phyloP scores from a whole-genome alignment of 768 basidiomycete genomes.

The Trichaptum fuscoviolaceum region DNA sequence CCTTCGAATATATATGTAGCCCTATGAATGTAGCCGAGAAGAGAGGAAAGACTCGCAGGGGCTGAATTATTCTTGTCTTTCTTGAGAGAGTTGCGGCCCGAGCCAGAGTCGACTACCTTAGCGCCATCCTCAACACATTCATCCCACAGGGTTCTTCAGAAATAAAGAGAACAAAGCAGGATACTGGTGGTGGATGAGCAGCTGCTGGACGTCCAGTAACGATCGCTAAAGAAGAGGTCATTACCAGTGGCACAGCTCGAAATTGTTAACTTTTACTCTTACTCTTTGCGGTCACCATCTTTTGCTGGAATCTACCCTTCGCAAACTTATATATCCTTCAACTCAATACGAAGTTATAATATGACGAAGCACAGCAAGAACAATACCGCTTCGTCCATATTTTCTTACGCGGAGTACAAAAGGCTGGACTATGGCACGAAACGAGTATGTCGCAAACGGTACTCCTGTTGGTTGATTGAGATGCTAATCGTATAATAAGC shows the following conservation, averaged over 20 bases:
- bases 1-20: background rate
- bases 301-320: background rate
- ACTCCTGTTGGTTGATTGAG: conserved; percentile 1
- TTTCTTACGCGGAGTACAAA: conserved; percentile 86
- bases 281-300: no score
- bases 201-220: no score
- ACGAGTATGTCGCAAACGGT: conserved; percentile 39
- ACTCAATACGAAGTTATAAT: background rate
- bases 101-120: background rate
- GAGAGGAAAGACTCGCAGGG: background rate
- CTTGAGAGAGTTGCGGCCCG: background rate
- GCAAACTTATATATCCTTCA: background rate
- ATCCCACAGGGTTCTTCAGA: no score
- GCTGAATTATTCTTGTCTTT: background rate
- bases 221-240: no score
- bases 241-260: no score
- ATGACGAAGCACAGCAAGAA: conserved; percentile 93
- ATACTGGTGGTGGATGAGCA: no score
- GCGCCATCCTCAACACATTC: background rate
- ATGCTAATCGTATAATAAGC: conserved; percentile 30
- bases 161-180: no score
- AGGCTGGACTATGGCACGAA: conserved; percentile 83
- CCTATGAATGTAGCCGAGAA: background rate
- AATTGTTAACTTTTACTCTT: no score
- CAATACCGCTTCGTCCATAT: conserved; percentile 84